Evolutionary conservation across 2,329 filamentous ascomycete genomes (phyloP), one percentile per base, ranked within the genome.

Genomic region (Escovopsis weberi): DNA sequence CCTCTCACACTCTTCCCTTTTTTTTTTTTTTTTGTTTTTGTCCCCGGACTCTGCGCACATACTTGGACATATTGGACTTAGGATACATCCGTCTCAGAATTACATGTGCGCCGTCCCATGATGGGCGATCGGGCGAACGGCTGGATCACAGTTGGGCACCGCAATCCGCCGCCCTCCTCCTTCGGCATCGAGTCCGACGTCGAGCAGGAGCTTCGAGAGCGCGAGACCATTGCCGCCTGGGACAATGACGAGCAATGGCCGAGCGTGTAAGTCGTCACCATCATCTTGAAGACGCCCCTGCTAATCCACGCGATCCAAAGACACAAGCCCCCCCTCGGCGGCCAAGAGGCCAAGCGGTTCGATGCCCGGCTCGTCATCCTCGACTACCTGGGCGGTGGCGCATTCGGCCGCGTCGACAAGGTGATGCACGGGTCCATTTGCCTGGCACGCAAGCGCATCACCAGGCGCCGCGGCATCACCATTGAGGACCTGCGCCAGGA

Each of bases 361-460:
- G 58, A 61, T 46, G 45, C 48, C 39, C 56, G 53, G 23, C 52
- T 61, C 12, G 47, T 52, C 7, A 54, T 53, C 46, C 47, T 57
- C 40, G 52, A 56, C 38, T 56, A 62, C n/a, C 55, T 70, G 9
- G 66, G 67, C n/a, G 52, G 50, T 37, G 67, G 66, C 28, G 59
- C 59, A 15, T 67, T 63, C 50, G 66, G 66, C 37, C 51, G 60
- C 33, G 68, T 70, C 26, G 61, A 69, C 45, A 63, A 65, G 43
- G 61, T 69, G 19, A 57, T 54, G 4, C 63, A 62, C 44, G 58
- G 55, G 12, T 55, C 57, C 8, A 63, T 71, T 39, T 62, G 57
- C 39, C 58, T 70, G 43, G 67, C 67, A 5, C 56, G 66, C 34
- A 71, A 71, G 53, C 60, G 61, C 49, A 63, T 68, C 43, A 46